phyloP scores from a whole-genome alignment of 1,284 basidiomycete species.

The Irpex sp. region DNA sequence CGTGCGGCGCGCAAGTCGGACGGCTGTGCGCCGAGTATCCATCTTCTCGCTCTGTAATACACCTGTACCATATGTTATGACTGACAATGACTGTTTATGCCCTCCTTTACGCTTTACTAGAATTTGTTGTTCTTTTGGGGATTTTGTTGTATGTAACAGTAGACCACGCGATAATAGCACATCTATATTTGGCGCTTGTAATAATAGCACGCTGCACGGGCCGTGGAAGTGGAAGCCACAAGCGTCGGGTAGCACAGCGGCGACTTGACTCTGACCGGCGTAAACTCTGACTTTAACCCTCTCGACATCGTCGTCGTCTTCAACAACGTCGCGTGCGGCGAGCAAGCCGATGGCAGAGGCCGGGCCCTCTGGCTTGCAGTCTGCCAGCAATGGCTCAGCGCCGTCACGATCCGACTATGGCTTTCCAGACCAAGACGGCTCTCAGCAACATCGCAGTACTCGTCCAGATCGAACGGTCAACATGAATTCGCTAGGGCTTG shows the following conservation, averaged over 20 bases:
- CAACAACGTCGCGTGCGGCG: not conserved
- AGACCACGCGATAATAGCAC: not conserved
- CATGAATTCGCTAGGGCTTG: constrained; percentile 22
- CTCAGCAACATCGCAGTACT: constrained; percentile 5
- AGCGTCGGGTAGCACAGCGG: not conserved
- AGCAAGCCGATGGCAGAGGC: constrained; percentile 27
- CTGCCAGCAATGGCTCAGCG: constrained; percentile 19
- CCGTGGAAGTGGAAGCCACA: not conserved
- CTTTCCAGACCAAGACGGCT: constrained; percentile 24
- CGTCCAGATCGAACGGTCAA: constrained; percentile 4
- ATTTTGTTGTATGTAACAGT: not conserved
- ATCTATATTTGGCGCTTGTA: not conserved
- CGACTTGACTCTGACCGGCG: not conserved
- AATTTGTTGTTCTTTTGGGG: not conserved
- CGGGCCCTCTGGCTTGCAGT: constrained; percentile 18
- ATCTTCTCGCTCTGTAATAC: not conserved
- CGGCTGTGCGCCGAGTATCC: not conserved
- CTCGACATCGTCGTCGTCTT: not conserved
- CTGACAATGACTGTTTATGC: not conserved
- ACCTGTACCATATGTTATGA: not conserved
- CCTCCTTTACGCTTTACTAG: not conserved
- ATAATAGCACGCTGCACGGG: not conserved
- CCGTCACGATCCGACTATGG: constrained; percentile 22
- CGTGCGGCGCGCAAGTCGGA: constrained; percentile 1
- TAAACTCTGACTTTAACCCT: not conserved